Percentiles rank a stretch among this genome's conserved stretches.
These are phyloP conservation scores for Cercospora nicotianae DNA, from an alignment of 2,329 filamentous ascomycete species.

Conservation along the genomic window DNA sequence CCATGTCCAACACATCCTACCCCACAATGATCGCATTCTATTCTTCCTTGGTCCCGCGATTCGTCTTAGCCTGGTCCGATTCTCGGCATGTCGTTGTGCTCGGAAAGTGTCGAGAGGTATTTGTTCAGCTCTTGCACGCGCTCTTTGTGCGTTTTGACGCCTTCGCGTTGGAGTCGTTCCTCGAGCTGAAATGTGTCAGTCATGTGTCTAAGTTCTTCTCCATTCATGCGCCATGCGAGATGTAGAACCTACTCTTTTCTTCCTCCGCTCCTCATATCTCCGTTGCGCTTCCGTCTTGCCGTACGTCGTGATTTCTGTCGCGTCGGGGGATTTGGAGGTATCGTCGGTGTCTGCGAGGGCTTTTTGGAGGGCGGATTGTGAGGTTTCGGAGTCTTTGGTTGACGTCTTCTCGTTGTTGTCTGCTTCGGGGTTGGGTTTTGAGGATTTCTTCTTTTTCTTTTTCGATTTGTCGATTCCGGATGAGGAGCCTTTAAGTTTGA, in stretches of 20 bases:
- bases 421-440: slow-evolving; percentile 21
- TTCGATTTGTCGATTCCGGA: slow-evolving; percentile 65
- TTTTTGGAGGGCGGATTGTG: slow-evolving; percentile 31
- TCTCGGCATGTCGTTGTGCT: slow-evolving; percentile 91
- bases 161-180: slow-evolving; percentile 76
- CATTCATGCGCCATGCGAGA: not conserved
- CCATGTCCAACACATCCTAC: not conserved
- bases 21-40: not conserved
- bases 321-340: slow-evolving; percentile 24
- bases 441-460: slow-evolving; percentile 50
- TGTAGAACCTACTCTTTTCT: slow-evolving; percentile 69
- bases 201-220: not conserved
- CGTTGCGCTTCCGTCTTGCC: slow-evolving; percentile 83
- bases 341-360: slow-evolving; percentile 40
- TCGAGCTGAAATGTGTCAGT: slow-evolving; percentile 61
- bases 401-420: slow-evolving; percentile 14
- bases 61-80: slow-evolving; percentile 57
- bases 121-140: slow-evolving; percentile 93
- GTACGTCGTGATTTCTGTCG: slow-evolving; percentile 29
- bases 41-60: not conserved
- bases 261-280: slow-evolving; percentile 74
- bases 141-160: slow-evolving; percentile 95
- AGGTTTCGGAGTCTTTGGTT: slow-evolving; percentile 36
- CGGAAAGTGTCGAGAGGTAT: slow-evolving; percentile 85
- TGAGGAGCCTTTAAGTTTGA: slow-evolving; percentile 76